Percentiles rank a stretch among this genome's conserved stretches.
phyloP scores from a whole-genome alignment of 768 basidiomycete genomes.

The Serendipita sp. region DNA sequence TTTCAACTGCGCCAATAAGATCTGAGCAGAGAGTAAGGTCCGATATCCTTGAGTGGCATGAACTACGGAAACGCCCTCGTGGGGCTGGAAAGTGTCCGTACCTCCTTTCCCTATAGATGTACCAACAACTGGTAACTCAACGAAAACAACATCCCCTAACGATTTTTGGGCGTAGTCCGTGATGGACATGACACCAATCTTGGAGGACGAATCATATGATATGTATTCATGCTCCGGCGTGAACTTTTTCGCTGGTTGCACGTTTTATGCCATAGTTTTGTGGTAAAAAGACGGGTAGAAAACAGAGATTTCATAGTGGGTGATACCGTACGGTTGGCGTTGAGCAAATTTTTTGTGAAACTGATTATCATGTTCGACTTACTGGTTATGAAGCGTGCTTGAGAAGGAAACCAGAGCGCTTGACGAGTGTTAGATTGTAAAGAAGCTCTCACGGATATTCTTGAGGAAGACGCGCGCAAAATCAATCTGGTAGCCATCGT shows the following conservation, averaged over 20 bases:
- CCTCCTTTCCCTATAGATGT: conserved; percentile 54
- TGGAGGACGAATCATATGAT: conserved; percentile 56
- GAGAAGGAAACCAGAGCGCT: not conserved
- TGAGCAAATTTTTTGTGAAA: not conserved
- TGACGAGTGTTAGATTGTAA: not conserved
- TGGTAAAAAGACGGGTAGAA: not conserved
- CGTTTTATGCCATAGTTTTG: conserved; percentile 16
- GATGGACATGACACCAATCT: conserved; percentile 66
- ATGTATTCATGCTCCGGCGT: conserved; percentile 82
- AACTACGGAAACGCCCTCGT: no score
- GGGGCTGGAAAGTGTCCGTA: conserved; percentile 23
- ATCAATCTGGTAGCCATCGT: not conserved
- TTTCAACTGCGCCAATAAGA: conserved; percentile 82
- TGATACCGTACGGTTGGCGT: not conserved
- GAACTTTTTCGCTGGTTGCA: conserved; percentile 44
- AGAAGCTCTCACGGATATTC: not conserved
- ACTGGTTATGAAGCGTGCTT: not conserved
- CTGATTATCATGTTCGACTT: not conserved
- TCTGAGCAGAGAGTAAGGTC: conserved; percentile 27
- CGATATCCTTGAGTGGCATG: not conserved
- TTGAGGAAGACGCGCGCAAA: not conserved
- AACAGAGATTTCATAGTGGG: not conserved
- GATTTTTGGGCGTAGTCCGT: conserved; percentile 85
- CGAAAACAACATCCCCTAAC: conserved; percentile 93
- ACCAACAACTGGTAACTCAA: conserved; percentile 66